Conservation (phyloP, 106 monocot genomes). For the Allium sativum region DNA sequence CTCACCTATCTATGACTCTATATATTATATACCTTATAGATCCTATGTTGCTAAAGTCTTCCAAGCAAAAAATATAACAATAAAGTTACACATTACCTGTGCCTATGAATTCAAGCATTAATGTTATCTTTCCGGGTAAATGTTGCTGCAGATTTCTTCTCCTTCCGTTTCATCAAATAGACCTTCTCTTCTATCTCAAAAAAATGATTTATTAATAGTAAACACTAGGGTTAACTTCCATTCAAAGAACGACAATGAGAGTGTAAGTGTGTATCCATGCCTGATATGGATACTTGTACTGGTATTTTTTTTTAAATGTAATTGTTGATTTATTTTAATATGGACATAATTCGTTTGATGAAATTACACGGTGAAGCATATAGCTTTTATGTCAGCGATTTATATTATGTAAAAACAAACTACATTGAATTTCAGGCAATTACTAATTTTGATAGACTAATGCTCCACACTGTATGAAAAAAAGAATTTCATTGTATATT, state of each 20-base stretch:
- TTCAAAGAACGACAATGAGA: neutral
- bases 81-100: too few species aligned
- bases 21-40: too few species aligned
- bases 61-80: too few species aligned
- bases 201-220: too few species aligned
- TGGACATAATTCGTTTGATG: neutral
- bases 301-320: neutral
- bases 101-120: too few species aligned
- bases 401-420: neutral
- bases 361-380: neutral
- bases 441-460: too few species aligned
- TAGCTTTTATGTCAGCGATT: neutral
- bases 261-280: neutral
- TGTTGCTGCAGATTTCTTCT: slow-evolving; percentile 1
- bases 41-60: too few species aligned
- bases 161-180: neutral
- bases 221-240: neutral
- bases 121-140: too few species aligned
- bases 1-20: too few species aligned
- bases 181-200: neutral
- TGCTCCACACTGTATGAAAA: too few species aligned
- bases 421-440: too few species aligned
- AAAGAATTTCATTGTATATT: too few species aligned
- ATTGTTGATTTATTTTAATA: neutral
- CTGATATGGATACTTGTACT: neutral